Conservation (phyloP, 2,329 filamentous ascomycete genomes). For the Stachybotrys elegans region DNA sequence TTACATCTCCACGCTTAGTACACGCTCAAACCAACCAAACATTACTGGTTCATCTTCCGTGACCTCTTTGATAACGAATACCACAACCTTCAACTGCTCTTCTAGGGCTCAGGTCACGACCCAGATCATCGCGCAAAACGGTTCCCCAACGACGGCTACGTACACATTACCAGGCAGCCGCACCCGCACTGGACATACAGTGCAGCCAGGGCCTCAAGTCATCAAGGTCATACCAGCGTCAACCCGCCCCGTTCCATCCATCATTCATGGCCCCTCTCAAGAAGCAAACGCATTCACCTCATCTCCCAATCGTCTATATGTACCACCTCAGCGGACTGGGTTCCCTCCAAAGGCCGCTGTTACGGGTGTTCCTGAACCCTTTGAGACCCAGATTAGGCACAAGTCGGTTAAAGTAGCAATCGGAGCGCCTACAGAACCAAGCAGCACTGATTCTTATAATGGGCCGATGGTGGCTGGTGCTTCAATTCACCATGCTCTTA, state of each 20-base stretch:
- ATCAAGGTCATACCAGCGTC: neutral
- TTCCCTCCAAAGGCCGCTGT: neutral
- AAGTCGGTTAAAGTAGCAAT: neutral
- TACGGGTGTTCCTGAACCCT: neutral
- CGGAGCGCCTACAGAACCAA: neutral
- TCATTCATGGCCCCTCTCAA: neutral
- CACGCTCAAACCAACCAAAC: too few species aligned
- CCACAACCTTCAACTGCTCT: slow-evolving; percentile 20
- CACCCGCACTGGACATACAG: neutral
- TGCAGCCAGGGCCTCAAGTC: neutral
- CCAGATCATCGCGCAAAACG: slow-evolving; percentile 20
- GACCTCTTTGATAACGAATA: slow-evolving; percentile 9
- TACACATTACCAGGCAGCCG: neutral
- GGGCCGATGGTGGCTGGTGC: neutral
- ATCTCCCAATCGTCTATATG: neutral
- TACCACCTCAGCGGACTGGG: neutral
- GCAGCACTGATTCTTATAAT: neutral
- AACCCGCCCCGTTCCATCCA: neutral
- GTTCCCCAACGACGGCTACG: slow-evolving; percentile 19
- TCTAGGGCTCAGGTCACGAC: slow-evolving; percentile 23
- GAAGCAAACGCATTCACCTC: too few species aligned
- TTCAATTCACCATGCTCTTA: neutral
- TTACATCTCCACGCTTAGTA: too few species aligned
- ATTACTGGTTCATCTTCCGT: too few species aligned
- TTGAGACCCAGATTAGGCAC: neutral